These are phyloP conservation scores for Picea engelmannii DNA, from an alignment of 83 land plant genomes.

Conservation along the genomic window DNA sequence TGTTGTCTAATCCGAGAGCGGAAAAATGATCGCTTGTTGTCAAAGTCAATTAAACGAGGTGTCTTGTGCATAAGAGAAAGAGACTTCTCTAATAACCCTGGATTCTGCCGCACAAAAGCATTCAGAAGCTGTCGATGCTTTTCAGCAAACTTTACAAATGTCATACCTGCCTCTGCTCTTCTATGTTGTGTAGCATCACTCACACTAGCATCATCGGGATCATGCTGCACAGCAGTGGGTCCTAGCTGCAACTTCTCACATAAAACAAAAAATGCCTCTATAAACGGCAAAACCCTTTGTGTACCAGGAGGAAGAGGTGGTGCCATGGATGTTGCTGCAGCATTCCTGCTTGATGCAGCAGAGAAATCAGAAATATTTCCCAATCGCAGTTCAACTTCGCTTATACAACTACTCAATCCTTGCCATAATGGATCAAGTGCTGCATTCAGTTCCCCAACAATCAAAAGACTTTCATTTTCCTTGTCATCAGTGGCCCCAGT, in stretches of 20 bases:
- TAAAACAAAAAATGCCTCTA: conserved; percentile 93
- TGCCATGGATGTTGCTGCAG: conserved; percentile 22
- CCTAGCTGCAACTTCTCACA: conserved; percentile 84
- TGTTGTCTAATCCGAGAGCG: conserved; percentile 88
- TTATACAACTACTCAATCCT: conserved; percentile 80
- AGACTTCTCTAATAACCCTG: conserved; percentile 89
- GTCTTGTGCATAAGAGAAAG: conserved; percentile 79
- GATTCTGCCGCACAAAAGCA: conserved; percentile 93
- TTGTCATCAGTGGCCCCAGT: conserved; percentile 18
- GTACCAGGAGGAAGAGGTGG: conserved; percentile 95
- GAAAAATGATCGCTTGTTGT: conserved; percentile 91
- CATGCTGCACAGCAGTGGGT: conserved; percentile 40
- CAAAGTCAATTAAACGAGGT: conserved; percentile 92
- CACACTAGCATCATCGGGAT: conserved; percentile 60
- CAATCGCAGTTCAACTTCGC: conserved; percentile 59
- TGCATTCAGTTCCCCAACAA: conserved; percentile 57
- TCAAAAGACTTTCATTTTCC: conserved; percentile 50
- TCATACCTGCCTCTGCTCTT: conserved; percentile 45
- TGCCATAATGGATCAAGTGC: conserved; percentile 87
- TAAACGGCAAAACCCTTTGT: conserved; percentile 85
- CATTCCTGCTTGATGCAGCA: conserved; percentile 22
- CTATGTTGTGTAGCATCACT: conserved; percentile 27
- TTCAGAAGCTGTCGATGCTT: conserved; percentile 87
- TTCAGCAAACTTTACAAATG: conserved; percentile 86
- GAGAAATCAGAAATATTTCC: conserved; percentile 48